Percentiles rank a stretch among this genome's conserved stretches.
Evolutionary conservation across 192 early-diverging fungal species (phyloP).

Genomic region (Coemansia reversa): DNA sequence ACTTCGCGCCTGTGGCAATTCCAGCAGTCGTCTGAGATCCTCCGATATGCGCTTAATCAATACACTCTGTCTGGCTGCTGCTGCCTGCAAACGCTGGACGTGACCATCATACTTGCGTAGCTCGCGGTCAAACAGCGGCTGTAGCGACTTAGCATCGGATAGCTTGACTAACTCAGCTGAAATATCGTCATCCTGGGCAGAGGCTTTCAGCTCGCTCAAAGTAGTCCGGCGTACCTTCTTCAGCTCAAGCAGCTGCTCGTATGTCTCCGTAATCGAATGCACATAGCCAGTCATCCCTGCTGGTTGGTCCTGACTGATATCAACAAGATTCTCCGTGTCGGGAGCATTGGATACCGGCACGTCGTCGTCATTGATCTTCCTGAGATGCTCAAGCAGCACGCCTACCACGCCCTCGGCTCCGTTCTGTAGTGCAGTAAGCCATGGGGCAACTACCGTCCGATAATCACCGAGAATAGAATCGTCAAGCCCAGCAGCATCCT

Average conservation of each 20-base stretch:
- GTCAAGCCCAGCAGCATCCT: constrained; percentile 71
- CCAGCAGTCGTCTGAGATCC: constrained; percentile 74
- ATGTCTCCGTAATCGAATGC: constrained; percentile 39
- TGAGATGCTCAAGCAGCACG: constrained; percentile 50
- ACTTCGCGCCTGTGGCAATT: constrained; percentile 65
- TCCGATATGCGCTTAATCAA: constrained; percentile 72
- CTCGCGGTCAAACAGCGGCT: constrained; percentile 89
- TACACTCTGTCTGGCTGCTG: constrained; percentile 70
- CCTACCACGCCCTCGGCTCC: constrained; percentile 54
- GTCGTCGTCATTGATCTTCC: constrained; percentile 41
- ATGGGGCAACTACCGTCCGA: constrained; percentile 39
- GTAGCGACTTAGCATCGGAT: constrained; percentile 72
- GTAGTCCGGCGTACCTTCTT: constrained; percentile 48
- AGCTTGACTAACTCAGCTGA: constrained; percentile 38
- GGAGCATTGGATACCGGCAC: constrained; percentile 16
- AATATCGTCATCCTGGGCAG: constrained; percentile 85
- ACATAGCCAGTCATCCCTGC: constrained; percentile 44
- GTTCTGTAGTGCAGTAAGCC: constrained; percentile 43
- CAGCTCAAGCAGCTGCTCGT: constrained; percentile 45
- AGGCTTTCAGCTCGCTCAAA: constrained; percentile 56
- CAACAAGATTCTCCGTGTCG: constrained; percentile 59
- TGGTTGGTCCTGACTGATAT: constrained; percentile 54
- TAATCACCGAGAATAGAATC: constrained; percentile 53
- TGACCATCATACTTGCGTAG: constrained; percentile 86
- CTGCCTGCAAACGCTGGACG: constrained; percentile 69